Base-by-base conservation (phyloP, 2,329 filamentous ascomycete species). In the Dactylonectria estremocensis region DNA sequence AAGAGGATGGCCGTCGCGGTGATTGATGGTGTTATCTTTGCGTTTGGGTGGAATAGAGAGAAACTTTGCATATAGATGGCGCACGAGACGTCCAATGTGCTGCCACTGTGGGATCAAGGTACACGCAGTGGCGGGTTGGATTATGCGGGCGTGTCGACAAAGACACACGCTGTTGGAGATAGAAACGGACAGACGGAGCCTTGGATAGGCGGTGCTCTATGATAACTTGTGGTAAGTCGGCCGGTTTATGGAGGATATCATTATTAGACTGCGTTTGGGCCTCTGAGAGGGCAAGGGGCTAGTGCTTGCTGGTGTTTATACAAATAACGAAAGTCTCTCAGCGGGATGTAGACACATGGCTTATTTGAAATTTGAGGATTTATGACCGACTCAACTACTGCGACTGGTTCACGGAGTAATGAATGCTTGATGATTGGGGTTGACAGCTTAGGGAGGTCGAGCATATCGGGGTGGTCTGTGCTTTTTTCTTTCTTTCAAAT, bases 51-150 rank as follows among this genome's bases (percentile, higher is more conserved):
- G 66, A 74, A 58, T 66, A 62, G 76, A 77, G 70, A 69, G 66
- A 55, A 72, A 61, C 75, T 76, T 77, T 81, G 79, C 80, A 81
- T 82, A 82, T 82, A 83, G 79, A 83, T 75, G 76, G 79, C 72
- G 69, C 67, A 73, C 56, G 50, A 70, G 56, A 66, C 61, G 66
- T 37, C 50, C 46, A 52, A 63, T 69, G 70, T 64, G 67, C 68
- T 69, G 66, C 63, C 61, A 56, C 54, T 50, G 18, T 40, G 59
- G 71, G 69, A 73, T 67, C 69, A 64, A 54, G 55, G 68, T 55
- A 66, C 49, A 40, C 31, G 66, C 45, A 63, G 52, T 55, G 43
- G 28, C 24, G 45, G 45, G 49, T 46, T 46, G 53, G 58, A 10
- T 46, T 33, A 56, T 33, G 31, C 22, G 10, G 18, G 45, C 13